phyloP scores from a whole-genome alignment of 2,329 filamentous ascomycete genomes.

The Aspergillus fischeri region DNA sequence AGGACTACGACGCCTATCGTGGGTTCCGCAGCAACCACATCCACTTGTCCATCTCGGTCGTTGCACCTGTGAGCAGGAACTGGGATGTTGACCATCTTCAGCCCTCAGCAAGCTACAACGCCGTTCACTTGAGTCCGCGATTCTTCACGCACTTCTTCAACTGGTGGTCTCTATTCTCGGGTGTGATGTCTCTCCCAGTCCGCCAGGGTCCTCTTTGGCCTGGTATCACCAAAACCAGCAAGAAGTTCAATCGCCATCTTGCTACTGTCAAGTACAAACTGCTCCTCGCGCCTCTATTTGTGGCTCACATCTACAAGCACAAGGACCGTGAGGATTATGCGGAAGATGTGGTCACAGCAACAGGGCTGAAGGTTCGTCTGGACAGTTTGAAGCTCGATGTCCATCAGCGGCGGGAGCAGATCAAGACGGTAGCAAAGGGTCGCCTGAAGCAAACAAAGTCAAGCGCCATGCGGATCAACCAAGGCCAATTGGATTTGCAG shows the following conservation, averaged over 20 bases:
- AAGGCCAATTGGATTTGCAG: constrained; percentile 86
- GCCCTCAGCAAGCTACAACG: constrained; percentile 88
- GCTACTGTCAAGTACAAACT: constrained; percentile 99
- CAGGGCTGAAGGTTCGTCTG: constrained; percentile 90
- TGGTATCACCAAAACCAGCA: constrained; percentile 90
- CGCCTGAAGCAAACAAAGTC: constrained; percentile 74
- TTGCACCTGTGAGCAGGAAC: constrained; percentile 79
- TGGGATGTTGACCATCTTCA: constrained; percentile 74
- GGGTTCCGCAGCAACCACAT: constrained; percentile 98
- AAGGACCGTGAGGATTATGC: constrained; percentile 87
- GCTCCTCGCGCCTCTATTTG: constrained; percentile 83
- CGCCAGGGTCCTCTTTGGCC: constrained; percentile 90
- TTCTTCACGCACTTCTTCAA: constrained; percentile 98
- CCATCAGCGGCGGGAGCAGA: constrained; percentile 89
- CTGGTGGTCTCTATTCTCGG: constrained; percentile 97
- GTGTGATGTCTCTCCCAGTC: constrained; percentile 88
- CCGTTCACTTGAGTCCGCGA: constrained; percentile 85
- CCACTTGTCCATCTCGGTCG: constrained; percentile 86
- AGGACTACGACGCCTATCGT: constrained; percentile 82
- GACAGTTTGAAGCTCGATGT: constrained; percentile 97
- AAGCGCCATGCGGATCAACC: constrained; percentile 91
- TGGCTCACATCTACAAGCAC: constrained; percentile 98
- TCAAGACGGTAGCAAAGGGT: constrained; percentile 74
- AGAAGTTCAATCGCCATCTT: constrained; percentile 94
- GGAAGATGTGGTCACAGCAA: constrained; percentile 77